Percentiles rank a stretch among this genome's conserved stretches.
Evolutionary conservation across 495 filamentous ascomycete species (phyloP).

Genomic region (Neurospora sp.): DNA sequence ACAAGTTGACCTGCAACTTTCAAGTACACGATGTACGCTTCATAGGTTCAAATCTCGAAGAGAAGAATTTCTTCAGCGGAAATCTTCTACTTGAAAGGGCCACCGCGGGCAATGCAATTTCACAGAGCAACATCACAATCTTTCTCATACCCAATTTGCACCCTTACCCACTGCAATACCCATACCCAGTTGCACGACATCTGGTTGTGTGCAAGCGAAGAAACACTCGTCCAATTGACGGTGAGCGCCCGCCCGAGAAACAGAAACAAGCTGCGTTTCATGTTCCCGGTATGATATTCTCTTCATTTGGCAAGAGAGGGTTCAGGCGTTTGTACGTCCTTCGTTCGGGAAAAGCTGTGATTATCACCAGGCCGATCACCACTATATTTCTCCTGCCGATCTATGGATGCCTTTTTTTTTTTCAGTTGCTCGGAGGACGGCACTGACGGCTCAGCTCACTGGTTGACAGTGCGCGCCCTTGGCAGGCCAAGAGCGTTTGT

Average conservation of each 20-base stretch:
- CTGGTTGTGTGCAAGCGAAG: neutral
- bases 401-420: neutral
- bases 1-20: neutral
- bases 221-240: neutral
- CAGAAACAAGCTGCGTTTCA: neutral
- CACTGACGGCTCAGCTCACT: neutral
- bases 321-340: neutral
- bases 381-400: neutral
- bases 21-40: neutral
- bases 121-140: neutral
- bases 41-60: neutral
- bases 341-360: neutral
- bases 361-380: neutral
- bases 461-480: neutral
- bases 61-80: neutral
- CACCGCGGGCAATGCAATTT: neutral
- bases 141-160: neutral
- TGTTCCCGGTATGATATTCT: neutral
- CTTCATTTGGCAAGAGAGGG: neutral
- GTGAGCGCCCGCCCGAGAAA: neutral
- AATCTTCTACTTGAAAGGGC: neutral
- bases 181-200: neutral
- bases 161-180: neutral
- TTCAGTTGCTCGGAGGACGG: neutral
- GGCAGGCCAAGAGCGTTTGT: neutral